Base-by-base conservation (phyloP, 1,284 basidiomycete species). In the Anthracocystis walkeri region DNA sequence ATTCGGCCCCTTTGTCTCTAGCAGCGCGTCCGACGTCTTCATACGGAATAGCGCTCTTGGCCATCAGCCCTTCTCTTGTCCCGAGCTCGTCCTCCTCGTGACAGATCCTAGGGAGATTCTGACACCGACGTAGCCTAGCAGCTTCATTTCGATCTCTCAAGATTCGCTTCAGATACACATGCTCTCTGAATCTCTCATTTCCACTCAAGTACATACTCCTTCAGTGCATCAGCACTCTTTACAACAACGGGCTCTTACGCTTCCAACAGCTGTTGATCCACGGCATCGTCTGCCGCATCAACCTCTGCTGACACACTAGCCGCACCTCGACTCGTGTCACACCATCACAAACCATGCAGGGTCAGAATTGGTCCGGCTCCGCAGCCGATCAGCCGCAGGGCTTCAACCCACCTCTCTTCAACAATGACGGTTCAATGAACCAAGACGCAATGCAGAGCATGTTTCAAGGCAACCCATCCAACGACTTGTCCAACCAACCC, bases 391-490 rank as follows among this genome's bases (percentile, higher is more conserved):
- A 58, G 41, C 58, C 61, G 44, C 66, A 62, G 16, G 40, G 42
- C 52, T 75, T 56, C 59, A 69, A 69, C 48, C 63, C 62, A 51
- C 41, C 65, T 20, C 62, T 75, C 33, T 69, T 69, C 67, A 65
- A 61, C 42, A 61, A 52, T 33, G 67, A 62, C 53, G 64, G 60
- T 11, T 59, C 58, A 27, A 57, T 70, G 66, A 62, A 62, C 41
- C 72, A 75, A 31, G 66, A 65, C n/a, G 65, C 66, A 7, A 65
- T 75, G 58, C 66, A 66, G 12, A 42, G 3, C 62, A 65, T 75
- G 63, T 63, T 69, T 27, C 68, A 71, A 23, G 45, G 23, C 50
- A 69, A 55, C 21, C 40, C 31, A 14, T 44, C 51, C 57, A 62
- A 66, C 44, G 56, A 64, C 7, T 57, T 62, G 50, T 12, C 41